Base-by-base conservation (phyloP, 2,329 filamentous ascomycete genomes). In the Dactylellina haptotyla region DNA sequence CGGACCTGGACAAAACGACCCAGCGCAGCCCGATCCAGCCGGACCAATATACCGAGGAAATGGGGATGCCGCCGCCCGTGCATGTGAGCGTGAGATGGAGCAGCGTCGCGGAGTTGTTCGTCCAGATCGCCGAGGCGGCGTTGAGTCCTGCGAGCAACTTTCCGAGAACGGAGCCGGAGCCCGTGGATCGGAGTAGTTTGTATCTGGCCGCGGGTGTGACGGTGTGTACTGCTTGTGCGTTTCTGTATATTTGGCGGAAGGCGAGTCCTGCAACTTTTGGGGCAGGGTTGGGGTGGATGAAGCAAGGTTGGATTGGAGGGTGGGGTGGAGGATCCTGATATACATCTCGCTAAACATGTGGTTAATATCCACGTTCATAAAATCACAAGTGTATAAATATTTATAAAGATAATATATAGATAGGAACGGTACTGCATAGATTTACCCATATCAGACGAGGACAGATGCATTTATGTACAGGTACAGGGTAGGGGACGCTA, bases 61-160 rank as follows among this genome's bases (percentile, higher is more conserved):
- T 96, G 77, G 93, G 91, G 80, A 96, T 98, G 91, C 89, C 90
- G 63, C 89, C 93, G 1, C 95, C 95, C 4, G 83, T 98, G 41
- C 96, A 99, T 82, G 95, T 97, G 59, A 97, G 92, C 79, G 93
- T 95, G 28, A 95, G 90, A 4, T 99, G 95, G 95, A 89, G 87
- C 78, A 96, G 91, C 78, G 97, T 98, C 77, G 90, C 90, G 75
- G 95, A 99, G 81, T 86, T 98, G 34, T 99, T 98, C 81, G 92
- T 97, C 23, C 89, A 87, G 34, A 86, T 98, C 64, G 95, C 95
- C 4, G 95, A 98, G 81, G 90, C 92, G 41, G 94, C 94, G 4
- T 95, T 93, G 46, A 93, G 93, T 79, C 95, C 95, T 0, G 93
- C 89, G 77, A 90, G 88, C 0, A 94, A 90, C 0, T 97, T 96